phyloP scores from a whole-genome alignment of 2,329 filamentous ascomycete species.

The Fusarium vanettenii region DNA sequence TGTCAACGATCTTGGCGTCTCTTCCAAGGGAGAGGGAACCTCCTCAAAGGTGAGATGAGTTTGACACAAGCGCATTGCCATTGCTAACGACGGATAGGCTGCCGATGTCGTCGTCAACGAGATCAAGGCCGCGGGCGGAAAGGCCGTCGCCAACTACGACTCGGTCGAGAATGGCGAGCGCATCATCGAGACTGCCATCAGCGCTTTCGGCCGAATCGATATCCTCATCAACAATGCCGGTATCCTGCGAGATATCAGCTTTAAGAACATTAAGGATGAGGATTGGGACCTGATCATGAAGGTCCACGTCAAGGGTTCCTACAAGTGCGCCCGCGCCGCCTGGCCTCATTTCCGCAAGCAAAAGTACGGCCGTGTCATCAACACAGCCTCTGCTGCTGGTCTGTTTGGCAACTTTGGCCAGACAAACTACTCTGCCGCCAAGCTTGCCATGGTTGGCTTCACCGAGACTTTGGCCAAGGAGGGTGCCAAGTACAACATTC shows the following conservation, averaged over 20 bases:
- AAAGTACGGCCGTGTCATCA: conserved; percentile 97
- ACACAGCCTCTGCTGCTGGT: conserved; percentile 95
- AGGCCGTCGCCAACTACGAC: conserved; percentile 98
- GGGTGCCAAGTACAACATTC: conserved; percentile 97
- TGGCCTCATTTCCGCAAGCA: conserved; percentile 99
- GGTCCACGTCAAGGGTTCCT: conserved; percentile 92
- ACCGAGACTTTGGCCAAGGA: conserved; percentile 98
- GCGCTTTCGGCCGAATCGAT: conserved; percentile 87
- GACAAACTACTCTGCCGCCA: conserved; percentile 96
- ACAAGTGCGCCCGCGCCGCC: conserved; percentile 93
- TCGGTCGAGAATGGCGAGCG: conserved; percentile 91
- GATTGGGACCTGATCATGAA: conserved; percentile 97
- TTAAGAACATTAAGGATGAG: conserved; percentile 98
- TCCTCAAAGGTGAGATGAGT: conserved; percentile 77
- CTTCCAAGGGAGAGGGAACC: conserved; percentile 91
- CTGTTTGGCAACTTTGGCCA: conserved; percentile 97
- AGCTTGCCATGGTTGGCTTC: conserved; percentile 94
- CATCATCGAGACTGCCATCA: conserved; percentile 91
- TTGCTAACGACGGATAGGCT: conserved; percentile 61
- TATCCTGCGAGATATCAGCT: conserved; percentile 93
- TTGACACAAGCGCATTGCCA: conserved; percentile 30
- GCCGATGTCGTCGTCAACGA: conserved; percentile 86
- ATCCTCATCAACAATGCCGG: conserved; percentile 98
- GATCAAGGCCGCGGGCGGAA: conserved; percentile 89
- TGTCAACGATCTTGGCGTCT: conserved; percentile 94